phyloP scores from a whole-genome alignment of 768 basidiomycete species.

The Suillus paluster region DNA sequence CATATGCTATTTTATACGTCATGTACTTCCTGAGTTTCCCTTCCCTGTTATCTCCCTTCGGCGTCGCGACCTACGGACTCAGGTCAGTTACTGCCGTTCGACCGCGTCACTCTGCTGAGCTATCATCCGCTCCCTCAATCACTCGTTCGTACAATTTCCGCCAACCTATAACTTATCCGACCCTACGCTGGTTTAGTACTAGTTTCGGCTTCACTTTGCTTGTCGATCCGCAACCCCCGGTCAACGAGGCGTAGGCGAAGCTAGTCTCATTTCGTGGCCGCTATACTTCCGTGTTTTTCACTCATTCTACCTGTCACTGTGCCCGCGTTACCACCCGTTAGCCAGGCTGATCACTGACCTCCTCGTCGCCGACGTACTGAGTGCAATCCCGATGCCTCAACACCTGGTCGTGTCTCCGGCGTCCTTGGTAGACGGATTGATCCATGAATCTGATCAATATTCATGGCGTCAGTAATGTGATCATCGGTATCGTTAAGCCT shows the following conservation, averaged over 20 bases:
- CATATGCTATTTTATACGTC: neutral
- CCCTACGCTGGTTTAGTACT: slow-evolving; percentile 1
- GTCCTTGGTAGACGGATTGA: neutral
- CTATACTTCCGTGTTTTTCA: neutral
- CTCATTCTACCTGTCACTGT: neutral
- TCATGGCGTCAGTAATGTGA: neutral
- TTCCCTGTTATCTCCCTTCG: neutral
- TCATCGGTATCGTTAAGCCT: neutral
- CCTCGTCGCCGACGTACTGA: neutral
- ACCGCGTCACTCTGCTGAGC: neutral
- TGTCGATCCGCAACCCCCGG: slow-evolving; percentile 7
- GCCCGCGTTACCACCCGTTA: neutral
- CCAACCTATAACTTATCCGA: neutral
- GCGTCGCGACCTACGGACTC: neutral
- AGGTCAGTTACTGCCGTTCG: neutral
- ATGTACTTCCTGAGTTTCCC: no score
- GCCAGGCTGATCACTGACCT: no score
- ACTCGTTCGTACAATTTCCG: neutral
- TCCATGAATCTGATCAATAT: neutral
- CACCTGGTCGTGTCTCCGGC: neutral
- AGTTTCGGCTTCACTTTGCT: neutral
- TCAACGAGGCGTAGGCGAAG: neutral
- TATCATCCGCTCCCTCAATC: neutral
- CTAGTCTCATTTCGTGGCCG: neutral
- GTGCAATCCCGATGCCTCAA: neutral